These are phyloP conservation scores for Helicostylum pulchrum DNA, from an alignment of 192 early-diverging fungal species.

Conservation along the genomic window DNA sequence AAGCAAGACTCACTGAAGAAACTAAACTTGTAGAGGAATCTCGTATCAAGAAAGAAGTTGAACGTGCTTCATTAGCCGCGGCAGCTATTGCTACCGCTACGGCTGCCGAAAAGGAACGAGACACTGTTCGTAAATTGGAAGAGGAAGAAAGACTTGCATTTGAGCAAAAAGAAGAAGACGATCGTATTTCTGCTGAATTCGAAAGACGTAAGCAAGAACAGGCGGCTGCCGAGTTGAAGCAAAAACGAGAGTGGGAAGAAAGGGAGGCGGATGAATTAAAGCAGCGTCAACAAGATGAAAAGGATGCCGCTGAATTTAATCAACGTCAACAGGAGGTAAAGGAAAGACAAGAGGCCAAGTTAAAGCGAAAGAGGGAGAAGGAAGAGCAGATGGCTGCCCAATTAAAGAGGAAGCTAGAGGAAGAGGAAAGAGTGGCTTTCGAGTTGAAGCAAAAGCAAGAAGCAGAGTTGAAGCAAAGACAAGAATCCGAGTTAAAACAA, in stretches of 20 bases:
- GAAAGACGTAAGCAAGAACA: background rate
- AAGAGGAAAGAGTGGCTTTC: background rate
- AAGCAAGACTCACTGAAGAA: no score
- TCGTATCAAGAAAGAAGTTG: background rate
- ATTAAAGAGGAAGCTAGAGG: constrained; percentile 1
- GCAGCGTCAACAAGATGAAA: background rate
- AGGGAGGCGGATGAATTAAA: background rate
- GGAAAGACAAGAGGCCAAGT: background rate
- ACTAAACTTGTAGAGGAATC: background rate
- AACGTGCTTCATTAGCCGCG: background rate
- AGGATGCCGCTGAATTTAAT: background rate
- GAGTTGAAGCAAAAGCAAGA: background rate
- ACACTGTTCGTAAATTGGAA: background rate
- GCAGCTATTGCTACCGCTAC: no score
- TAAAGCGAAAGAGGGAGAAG: background rate
- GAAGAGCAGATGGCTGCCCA: constrained; percentile 16
- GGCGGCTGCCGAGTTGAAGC: background rate
- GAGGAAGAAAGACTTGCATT: background rate
- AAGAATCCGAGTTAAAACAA: background rate
- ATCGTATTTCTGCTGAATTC: background rate
- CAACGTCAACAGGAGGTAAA: background rate
- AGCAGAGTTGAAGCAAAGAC: background rate
- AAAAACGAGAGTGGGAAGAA: background rate
- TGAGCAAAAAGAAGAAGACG: constrained; percentile 2
- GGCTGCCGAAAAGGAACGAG: background rate